Evolutionary conservation across 495 filamentous ascomycete genomes (phyloP).

Genomic region (Xylaria cubensis): DNA sequence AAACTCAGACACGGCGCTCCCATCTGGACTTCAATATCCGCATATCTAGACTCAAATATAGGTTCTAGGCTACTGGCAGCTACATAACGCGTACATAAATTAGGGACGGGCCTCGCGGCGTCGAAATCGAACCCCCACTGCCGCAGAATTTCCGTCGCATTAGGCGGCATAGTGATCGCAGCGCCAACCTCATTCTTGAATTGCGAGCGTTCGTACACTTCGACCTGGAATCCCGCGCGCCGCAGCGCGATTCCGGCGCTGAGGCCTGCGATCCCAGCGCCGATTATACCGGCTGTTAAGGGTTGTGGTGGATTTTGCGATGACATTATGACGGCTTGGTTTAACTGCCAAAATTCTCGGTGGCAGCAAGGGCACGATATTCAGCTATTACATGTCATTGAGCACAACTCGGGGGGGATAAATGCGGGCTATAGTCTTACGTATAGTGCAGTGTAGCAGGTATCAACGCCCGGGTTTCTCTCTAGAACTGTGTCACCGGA

Average conservation of each 20-base stretch:
- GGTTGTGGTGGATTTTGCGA: not conserved
- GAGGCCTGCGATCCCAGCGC: conserved; percentile 59
- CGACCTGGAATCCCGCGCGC: conserved; percentile 55
- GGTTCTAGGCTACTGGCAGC: conserved; percentile 39
- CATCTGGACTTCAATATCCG: conserved; percentile 39
- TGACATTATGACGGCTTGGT: not conserved
- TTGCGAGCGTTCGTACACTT: conserved; percentile 58
- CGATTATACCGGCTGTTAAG: conserved; percentile 48
- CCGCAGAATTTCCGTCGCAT: conserved; percentile 53
- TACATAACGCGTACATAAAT: conserved; percentile 38
- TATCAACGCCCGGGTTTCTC: not conserved
- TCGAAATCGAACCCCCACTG: conserved; percentile 54
- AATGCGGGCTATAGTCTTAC: not conserved
- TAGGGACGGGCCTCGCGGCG: conserved; percentile 40
- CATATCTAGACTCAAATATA: conserved; percentile 36
- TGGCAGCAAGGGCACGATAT: not conserved
- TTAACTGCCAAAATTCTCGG: not conserved
- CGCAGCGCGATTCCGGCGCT: conserved; percentile 57
- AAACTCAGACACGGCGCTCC: conserved; percentile 42
- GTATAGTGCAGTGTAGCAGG: not conserved
- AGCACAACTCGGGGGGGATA: not conserved
- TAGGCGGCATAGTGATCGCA: conserved; percentile 59
- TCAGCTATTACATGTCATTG: not conserved
- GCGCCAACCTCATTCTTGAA: conserved; percentile 64
- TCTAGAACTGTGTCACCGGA: not conserved